A percentile compares a stretch with the other conserved stretches of the same genome.
Conservation (phyloP, 2,329 filamentous ascomycete species). For the Epichloe bromicola region DNA sequence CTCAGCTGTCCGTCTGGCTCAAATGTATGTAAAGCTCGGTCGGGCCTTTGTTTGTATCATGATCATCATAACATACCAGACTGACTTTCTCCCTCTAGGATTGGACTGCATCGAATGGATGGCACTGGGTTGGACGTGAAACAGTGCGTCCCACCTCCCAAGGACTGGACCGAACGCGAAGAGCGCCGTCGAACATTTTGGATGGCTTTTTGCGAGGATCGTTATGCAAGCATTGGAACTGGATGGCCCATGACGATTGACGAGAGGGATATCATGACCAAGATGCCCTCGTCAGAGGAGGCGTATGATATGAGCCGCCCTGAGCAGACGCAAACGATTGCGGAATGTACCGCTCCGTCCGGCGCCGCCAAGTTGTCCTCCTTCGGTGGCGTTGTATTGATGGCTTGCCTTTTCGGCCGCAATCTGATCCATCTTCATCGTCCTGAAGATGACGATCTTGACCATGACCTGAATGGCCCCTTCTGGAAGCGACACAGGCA, state of each 20-base stretch:
- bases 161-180: conserved; percentile 89
- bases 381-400: conserved; percentile 67
- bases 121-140: conserved; percentile 78
- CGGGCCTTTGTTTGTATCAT: neutral
- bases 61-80: neutral
- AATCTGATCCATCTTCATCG: conserved; percentile 88
- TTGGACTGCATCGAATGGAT: conserved; percentile 80
- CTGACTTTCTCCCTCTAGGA: conserved; percentile 44
- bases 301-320: conserved; percentile 70
- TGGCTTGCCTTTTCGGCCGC: conserved; percentile 82
- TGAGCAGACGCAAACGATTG: conserved; percentile 56
- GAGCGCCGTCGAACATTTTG: conserved; percentile 88
- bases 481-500: conserved; percentile 91
- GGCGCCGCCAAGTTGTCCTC: conserved; percentile 65
- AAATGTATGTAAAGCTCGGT: conserved; percentile 49
- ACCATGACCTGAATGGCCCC: conserved; percentile 77
- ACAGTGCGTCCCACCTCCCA: conserved; percentile 72
- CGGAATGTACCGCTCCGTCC: conserved; percentile 54
- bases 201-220: conserved; percentile 82
- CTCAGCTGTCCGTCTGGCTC: conserved; percentile 61
- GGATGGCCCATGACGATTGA: conserved; percentile 95
- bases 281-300: conserved; percentile 72
- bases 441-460: conserved; percentile 65
- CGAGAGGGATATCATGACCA: conserved; percentile 79
- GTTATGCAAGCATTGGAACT: conserved; percentile 90